Conservation (phyloP, 1,284 basidiomycete genomes). For the Tylopilus microsporus region DNA sequence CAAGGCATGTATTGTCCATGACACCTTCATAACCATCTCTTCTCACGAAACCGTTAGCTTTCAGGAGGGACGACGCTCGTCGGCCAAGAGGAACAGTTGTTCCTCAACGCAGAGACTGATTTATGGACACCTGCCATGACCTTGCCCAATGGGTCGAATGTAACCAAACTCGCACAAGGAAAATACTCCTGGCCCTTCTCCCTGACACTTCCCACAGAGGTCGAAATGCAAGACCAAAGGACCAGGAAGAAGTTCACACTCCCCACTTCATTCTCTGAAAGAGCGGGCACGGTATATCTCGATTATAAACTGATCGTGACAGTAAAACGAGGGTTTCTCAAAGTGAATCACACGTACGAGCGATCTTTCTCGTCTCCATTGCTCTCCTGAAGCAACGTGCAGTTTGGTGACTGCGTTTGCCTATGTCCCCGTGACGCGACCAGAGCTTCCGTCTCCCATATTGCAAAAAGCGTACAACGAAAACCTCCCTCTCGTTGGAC, state of each 20-base stretch:
- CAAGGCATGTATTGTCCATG: constrained; percentile 29
- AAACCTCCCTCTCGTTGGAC: constrained; percentile 38
- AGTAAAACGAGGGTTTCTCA: constrained; percentile 43
- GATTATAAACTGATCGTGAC: constrained; percentile 48
- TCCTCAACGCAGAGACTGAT: constrained; percentile 37
- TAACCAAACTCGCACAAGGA: constrained; percentile 38
- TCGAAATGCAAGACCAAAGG: constrained; percentile 31
- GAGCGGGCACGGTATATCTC: constrained; percentile 42
- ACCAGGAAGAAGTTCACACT: constrained; percentile 34
- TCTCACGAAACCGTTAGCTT: constrained; percentile 26
- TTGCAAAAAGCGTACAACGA: constrained; percentile 46
- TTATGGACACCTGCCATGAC: constrained; percentile 34
- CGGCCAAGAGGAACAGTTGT: constrained; percentile 43
- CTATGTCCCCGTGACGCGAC: constrained; percentile 39
- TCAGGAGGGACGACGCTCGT: constrained; percentile 40
- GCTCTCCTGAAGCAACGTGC: neutral
- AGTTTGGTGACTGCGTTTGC: constrained; percentile 34
- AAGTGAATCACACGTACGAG: constrained; percentile 39
- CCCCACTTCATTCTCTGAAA: constrained; percentile 48
- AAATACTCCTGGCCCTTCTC: constrained; percentile 45
- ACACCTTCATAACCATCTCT: neutral
- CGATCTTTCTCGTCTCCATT: neutral
- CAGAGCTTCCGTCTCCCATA: constrained; percentile 44
- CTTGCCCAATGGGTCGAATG: constrained; percentile 21
- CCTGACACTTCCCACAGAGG: constrained; percentile 41